Evolutionary conservation across 192 early-diverging fungal species (phyloP).

Genomic region (Coemansia sp.): DNA sequence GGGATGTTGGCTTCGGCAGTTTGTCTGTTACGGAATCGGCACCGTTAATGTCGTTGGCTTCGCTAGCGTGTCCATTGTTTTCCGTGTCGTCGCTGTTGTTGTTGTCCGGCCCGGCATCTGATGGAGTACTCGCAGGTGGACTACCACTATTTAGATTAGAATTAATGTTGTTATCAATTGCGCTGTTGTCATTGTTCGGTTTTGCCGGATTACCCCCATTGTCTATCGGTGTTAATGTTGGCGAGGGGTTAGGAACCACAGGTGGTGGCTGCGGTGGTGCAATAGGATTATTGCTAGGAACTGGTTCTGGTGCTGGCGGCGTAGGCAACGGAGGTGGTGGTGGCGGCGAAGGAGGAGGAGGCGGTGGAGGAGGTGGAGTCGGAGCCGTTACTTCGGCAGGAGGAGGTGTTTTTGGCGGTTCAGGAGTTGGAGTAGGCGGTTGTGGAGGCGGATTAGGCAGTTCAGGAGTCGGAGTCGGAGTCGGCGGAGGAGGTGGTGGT

Average conservation of each 20-base stretch:
- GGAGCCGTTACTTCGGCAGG: not conserved
- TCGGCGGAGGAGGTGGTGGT: too few relatives aligned
- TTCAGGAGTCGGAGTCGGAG: not conserved
- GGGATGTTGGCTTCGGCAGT: not conserved
- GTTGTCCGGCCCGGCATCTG: not conserved
- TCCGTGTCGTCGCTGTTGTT: not conserved
- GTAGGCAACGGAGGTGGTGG: not conserved
- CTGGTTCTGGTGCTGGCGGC: not conserved
- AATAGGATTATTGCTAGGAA: not conserved
- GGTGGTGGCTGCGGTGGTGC: not conserved
- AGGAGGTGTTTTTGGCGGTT: not conserved
- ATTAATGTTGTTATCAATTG: slow-evolving; percentile 5
- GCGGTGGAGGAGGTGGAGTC: not conserved
- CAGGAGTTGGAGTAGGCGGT: not conserved
- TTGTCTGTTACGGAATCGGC: not conserved
- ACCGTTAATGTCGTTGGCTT: not conserved
- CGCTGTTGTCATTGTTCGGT: not conserved
- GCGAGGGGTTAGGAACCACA: not conserved
- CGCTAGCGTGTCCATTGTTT: not conserved
- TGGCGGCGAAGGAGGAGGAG: not conserved
- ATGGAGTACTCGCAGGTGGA: not conserved
- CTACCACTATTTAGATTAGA: not conserved
- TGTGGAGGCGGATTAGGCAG: not conserved
- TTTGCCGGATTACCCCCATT: not conserved
- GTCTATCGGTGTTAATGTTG: not conserved